phyloP scores from a whole-genome alignment of 2,329 filamentous ascomycete genomes.

The Exserohilum turcica region DNA sequence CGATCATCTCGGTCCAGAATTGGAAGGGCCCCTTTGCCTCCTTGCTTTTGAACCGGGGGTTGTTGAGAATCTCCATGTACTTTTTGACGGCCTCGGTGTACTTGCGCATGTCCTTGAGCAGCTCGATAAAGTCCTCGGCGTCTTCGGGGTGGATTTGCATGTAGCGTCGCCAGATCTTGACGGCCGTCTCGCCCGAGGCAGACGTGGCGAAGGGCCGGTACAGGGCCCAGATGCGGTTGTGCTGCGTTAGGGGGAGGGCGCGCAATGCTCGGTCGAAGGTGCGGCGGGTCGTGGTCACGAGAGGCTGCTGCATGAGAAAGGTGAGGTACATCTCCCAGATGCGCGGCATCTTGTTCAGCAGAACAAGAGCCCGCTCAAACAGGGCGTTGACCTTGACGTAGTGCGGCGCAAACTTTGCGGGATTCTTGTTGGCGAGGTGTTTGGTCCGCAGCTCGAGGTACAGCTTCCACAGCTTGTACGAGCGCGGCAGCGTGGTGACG shows the following conservation, averaged over 20 bases:
- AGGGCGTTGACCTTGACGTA: slow-evolving; percentile 93
- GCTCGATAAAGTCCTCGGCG: slow-evolving; percentile 90
- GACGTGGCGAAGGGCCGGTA: slow-evolving; percentile 92
- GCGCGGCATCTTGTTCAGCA: slow-evolving; percentile 97
- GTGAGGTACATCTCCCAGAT: slow-evolving; percentile 98
- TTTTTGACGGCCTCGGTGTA: slow-evolving; percentile 90
- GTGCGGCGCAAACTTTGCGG: slow-evolving; percentile 76
- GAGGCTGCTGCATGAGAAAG: slow-evolving; percentile 89
- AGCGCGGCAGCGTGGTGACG: slow-evolving; percentile 85
- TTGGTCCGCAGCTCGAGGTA: slow-evolving; percentile 85
- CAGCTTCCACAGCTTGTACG: slow-evolving; percentile 98
- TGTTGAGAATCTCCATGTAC: slow-evolving; percentile 92
- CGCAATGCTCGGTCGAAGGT: slow-evolving; percentile 92
- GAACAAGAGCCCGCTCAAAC: slow-evolving; percentile 88
- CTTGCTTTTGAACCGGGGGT: slow-evolving; percentile 87
- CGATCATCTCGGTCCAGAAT: slow-evolving; percentile 97
- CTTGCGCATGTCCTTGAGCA: slow-evolving; percentile 77
- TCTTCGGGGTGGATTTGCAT: slow-evolving; percentile 98
- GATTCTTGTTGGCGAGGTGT: slow-evolving; percentile 81
- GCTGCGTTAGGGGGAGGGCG: slow-evolving; percentile 90
- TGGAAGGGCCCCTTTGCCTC: slow-evolving; percentile 94
- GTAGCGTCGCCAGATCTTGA: slow-evolving; percentile 93
- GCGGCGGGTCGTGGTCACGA: slow-evolving; percentile 82
- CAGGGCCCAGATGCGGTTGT: slow-evolving; percentile 91
- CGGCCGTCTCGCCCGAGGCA: slow-evolving; percentile 84